Base-by-base conservation (phyloP, 345 rosid species). In the Luvunga scandens region DNA sequence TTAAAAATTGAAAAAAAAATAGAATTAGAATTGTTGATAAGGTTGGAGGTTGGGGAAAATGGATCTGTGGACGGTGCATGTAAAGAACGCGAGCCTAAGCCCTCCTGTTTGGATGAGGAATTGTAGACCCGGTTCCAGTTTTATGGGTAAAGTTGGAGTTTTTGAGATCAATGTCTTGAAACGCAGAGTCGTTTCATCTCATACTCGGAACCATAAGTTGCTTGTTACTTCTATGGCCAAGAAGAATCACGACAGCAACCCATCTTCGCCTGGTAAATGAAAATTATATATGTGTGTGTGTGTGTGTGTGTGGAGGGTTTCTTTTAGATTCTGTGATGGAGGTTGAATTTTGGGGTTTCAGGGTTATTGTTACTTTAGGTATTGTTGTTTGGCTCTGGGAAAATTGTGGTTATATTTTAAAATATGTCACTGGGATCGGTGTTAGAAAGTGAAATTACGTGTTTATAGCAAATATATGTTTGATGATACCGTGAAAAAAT, bases 141-240 rank as follows among this genome's bases (percentile, higher is more conserved):
- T 60, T 63, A 71, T 76, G 14, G 78, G 79, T 10, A 81, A 75
- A 57, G 45, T 75, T 53, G 83, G 90, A 25, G 45, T 75, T 4
- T 65, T 83, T n/a, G 87, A 89, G 81, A 83, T 88, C 82, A 86
- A 84, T 75, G 80, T 81, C 69, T 81, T 74, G n/a, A 83, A 85
- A 28, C 82, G 81, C 28, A 77, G 83, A 69, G 16, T 87, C 56
- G 50, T 75, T 59, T 79, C 71, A 24, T 77, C 85, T 57, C 69
- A 30, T 48, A 55, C 30, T 75, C 89, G 75, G 77, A 83, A 24
- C 73, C 89, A 77, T 80, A 82, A 89, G 6, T 74, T 85, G 45
- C 71, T 82, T 56, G 83, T 91, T 19, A 81, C 75, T 81, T 88
- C 92, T 42, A 85, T 90, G 60, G 89, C 93, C 19, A 91, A 90